These are phyloP conservation scores for Eruca vesicaria DNA, from an alignment of 441 rosid species.

Conservation along the genomic window DNA sequence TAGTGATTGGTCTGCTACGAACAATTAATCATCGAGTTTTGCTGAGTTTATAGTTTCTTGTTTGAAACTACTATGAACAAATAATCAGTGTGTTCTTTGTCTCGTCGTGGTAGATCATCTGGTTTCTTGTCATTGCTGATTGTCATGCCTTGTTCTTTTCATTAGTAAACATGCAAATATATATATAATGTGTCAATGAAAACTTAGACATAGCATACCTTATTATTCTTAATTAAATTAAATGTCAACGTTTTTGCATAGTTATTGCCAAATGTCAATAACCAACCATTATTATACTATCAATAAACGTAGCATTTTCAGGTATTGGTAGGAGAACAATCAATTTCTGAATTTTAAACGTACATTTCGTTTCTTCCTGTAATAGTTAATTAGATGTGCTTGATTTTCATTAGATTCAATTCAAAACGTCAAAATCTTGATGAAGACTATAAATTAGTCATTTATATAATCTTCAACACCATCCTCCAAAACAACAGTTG, in stretches of 20 bases:
- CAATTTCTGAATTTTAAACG: background rate
- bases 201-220: background rate
- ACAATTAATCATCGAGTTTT: no score
- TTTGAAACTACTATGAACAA: slow-evolving; percentile 14
- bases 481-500: no score
- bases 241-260: background rate
- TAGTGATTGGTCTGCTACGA: no score
- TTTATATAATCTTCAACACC: no score
- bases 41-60: no score
- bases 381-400: background rate
- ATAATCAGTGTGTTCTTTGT: slow-evolving; percentile 18
- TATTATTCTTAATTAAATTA: background rate
- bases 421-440: slow-evolving; percentile 14
- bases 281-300: background rate
- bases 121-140: background rate
- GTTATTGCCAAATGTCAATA: background rate
- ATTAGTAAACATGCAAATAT: slow-evolving; percentile 16
- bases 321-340: background rate
- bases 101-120: background rate
- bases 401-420: background rate
- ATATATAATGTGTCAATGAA: background rate
- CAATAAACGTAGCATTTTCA: background rate
- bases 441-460: no score
- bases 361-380: background rate
- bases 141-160: slow-evolving; percentile 3